Base-by-base conservation (phyloP, 352 stramenopile genomes). In the Phytophthora sansomeana region DNA sequence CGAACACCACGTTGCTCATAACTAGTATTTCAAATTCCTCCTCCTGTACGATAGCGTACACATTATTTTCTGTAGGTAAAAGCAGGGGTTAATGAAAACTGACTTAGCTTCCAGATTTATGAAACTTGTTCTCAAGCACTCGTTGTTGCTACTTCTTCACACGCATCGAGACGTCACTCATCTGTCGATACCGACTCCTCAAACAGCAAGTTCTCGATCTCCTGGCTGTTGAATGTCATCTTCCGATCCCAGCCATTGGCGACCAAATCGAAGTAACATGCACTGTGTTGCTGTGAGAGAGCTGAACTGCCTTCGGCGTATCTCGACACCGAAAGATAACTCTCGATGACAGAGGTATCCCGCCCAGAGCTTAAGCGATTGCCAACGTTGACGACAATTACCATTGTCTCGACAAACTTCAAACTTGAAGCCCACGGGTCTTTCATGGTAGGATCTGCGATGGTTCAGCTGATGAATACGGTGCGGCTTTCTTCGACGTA, bases 121-220 rank as follows among this genome's bases (percentile, higher is more conserved):
- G n/a, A n/a, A n/a, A n/a, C n/a, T n/a, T n/a, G n/a, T n/a, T n/a
- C n/a, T n/a, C n/a, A n/a, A n/a, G n/a, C n/a, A n/a, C n/a, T n/a
- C n/a, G n/a, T n/a, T n/a, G n/a, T n/a, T n/a, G n/a, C n/a, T n/a
- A n/a, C n/a, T n/a, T n/a, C n/a, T n/a, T n/a, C n/a, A n/a, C n/a
- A n/a, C n/a, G n/a, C n/a, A n/a, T n/a, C n/a, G n/a, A n/a, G n/a
- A n/a, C n/a, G n/a, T 38, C 33, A 48, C 33, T 30, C 39, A 11
- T 36, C 38, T 36, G 16, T 7, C 26, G 7, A 4, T 11, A 50
- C 43, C 8, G n/a, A 42, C 11, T 43, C 26, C 2, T 60, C 53
- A 17, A 61, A 21, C 17, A 61, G 13, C 29, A 61, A 53, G 28
- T 60, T 61, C 19, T 61, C 54, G 29, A 61, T 61, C 41, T 51